Base-by-base conservation (phyloP, 2,329 filamentous ascomycete genomes). In the Cordyceps javanica region DNA sequence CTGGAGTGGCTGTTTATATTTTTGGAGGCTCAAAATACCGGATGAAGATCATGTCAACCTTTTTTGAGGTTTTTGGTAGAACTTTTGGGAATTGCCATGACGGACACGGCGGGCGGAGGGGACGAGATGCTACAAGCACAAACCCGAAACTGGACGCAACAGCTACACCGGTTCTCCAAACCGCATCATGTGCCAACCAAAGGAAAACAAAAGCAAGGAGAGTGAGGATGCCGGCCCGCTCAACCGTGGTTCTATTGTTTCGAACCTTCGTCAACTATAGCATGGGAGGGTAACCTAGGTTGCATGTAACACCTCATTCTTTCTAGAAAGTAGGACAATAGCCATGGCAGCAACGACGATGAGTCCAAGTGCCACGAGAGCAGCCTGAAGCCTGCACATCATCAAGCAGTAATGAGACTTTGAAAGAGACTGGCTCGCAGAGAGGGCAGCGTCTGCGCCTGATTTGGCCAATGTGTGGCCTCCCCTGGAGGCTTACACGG, bases 271-370 rank as follows among this genome's bases (percentile, higher is more conserved):
- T 38, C 10, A 23, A 38, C 19, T n/a, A 41, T 26, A 34, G 8
- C 7, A 25, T 55, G 30, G 21, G 9, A 9, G 6, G 44, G 32
- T 16, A 21, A 34, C 28, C 23, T 14, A 42, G 11, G 9, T 38
- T 45, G 41, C 19, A 36, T 55, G 52, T 55, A 21, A 8, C 52
- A 55, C 52, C n/a, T 21, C 21, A 16, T 19, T 14, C 21, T 13
- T 55, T 55, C 52, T 55, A 55, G 52, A 55, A 55, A 26, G 52
- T 55, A 36, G 39, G 52, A 55, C 52, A 36, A 55, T 13, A 23
- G 23, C 3, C n/a, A n/a, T 38, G 13, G 14, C 5, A 16, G 36
- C 36, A 38, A 25, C 19, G 26, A 30, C 16, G 13, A 30, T 38
- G 52, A 46, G 14, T 45, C 21, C 19, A 19, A 23, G 52, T 55